A percentile compares a stretch with the other conserved stretches of the same genome.
Evolutionary conservation across 306 rosid species (phyloP).

Genomic region (Cicer bijugum): DNA sequence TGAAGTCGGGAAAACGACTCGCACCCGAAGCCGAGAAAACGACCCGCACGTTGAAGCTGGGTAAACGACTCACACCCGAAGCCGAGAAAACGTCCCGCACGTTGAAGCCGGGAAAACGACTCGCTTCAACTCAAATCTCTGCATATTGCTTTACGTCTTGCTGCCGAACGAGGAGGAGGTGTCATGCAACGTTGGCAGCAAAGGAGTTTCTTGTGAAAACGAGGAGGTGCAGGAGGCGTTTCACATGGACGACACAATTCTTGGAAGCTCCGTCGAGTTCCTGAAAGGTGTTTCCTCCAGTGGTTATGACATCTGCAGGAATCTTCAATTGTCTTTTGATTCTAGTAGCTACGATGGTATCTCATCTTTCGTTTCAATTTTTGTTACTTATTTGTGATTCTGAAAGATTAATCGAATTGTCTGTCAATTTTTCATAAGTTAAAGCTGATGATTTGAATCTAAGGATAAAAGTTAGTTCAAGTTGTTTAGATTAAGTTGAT

Average conservation of each 20-base stretch:
- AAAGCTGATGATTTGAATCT: not conserved
- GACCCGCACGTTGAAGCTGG: no score
- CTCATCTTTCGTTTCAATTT: not conserved
- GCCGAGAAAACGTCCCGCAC: no score
- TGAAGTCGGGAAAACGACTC: no score
- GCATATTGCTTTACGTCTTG: not conserved
- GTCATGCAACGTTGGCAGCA: conserved; percentile 51
- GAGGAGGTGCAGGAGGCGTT: conserved; percentile 79
- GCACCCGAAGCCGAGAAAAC: no score
- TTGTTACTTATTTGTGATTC: not conserved
- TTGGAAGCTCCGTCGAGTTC: conserved; percentile 76
- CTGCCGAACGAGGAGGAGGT: not conserved
- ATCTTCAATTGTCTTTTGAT: conserved; percentile 79
- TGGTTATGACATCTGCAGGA: conserved; percentile 88
- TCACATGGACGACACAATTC: conserved; percentile 78
- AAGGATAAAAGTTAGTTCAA: not conserved
- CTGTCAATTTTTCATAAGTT: not conserved
- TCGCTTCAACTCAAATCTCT: no score
- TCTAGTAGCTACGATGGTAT: conserved; percentile 90
- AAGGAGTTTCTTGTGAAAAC: conserved; percentile 35
- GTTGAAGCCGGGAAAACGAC: no score
- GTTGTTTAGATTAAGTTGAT: not conserved
- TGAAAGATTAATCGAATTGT: not conserved
- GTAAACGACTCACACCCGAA: no score
- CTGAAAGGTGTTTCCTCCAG: conserved; percentile 86